Evolutionary conservation across 441 rosid species (phyloP).

Genomic region (Melastoma candidum): DNA sequence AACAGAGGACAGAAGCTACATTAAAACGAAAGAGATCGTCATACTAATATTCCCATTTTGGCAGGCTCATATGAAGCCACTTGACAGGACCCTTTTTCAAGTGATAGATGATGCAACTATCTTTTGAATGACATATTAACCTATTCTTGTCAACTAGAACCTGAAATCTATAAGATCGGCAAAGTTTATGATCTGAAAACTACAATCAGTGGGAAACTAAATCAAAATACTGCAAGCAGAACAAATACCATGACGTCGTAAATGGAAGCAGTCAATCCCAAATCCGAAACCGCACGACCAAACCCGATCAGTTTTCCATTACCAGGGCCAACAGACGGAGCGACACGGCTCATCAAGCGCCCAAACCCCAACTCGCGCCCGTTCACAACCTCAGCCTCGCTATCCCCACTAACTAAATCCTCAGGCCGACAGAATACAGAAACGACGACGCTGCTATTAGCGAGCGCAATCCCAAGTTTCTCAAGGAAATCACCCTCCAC

Average conservation of each 20-base stretch:
- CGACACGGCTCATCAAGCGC: slow-evolving; percentile 30
- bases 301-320: slow-evolving; percentile 67
- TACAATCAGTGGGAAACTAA: neutral
- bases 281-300: slow-evolving; percentile 78
- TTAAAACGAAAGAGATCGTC: too few species aligned
- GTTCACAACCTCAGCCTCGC: slow-evolving; percentile 13
- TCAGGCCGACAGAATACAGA: slow-evolving; percentile 51
- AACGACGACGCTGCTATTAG: slow-evolving; percentile 47
- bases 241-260: slow-evolving; percentile 58
- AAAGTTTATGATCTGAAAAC: too few species aligned
- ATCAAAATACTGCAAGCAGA: neutral
- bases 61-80: too few species aligned
- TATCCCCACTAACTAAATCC: slow-evolving; percentile 13
- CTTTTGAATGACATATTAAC: too few species aligned
- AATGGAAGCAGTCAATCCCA: slow-evolving; percentile 74
- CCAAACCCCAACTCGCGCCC: slow-evolving; percentile 20
- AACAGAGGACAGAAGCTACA: too few species aligned
- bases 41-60: too few species aligned
- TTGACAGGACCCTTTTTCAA: too few species aligned
- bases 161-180: too few species aligned
- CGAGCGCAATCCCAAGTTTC: slow-evolving; percentile 56
- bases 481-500: slow-evolving; percentile 21
- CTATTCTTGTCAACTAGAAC: too few species aligned
- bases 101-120: too few species aligned
- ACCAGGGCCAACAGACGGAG: slow-evolving; percentile 37